Evolutionary conservation across 2,329 filamentous ascomycete species (phyloP), one percentile per base, ranked within the genome.

Genomic region (Colletotrichum orchidophilum): DNA sequence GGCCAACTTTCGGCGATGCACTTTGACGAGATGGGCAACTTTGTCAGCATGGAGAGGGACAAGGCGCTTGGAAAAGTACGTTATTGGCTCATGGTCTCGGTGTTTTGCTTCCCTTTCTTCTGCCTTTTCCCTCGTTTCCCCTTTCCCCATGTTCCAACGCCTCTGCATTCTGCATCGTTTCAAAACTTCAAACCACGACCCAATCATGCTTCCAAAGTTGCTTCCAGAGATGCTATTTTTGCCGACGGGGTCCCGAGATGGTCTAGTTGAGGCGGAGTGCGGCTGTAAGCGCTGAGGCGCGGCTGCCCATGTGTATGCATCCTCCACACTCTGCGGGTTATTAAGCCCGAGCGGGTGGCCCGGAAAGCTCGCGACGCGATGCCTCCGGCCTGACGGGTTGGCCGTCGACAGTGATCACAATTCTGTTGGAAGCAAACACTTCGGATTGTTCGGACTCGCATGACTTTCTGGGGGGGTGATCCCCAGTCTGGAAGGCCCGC

Each of bases 11-110:
- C 92, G 15, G 87, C 88, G 52, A 85, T 92, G 78, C 94, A 97
- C 81, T 98, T 97, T 80, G 94, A 97, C 78, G 93, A 95, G 67
- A 86, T 92, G 82, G 88, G 93, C 73, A 94, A 94, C 77, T 98
- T 97, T 81, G 87, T 92, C 80, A 96, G 92, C 81, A 87, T 95
- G 12, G 95, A 98, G 80, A 89, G 92, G 74, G 95, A 98, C 83
- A 95, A 95, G 82, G 86, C 96, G 68, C 94, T 96, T 24, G 93
- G 93, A 75, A 95, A 96, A 83, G 92, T 92, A 84, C 68, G 86
- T 85, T 62, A 73, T 64, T 13, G 52, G 60, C 59, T 57, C 73
- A 55, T 60, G 72, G 24, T 64, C 75, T 73, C 24, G 70, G 71
- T 70, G 72, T 73, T 70, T 66, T 64, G 6, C 53, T 61, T 26